Evolutionary conservation across 2,329 filamentous ascomycete genomes (phyloP).

Genomic region (Lecanicillium sp.): DNA sequence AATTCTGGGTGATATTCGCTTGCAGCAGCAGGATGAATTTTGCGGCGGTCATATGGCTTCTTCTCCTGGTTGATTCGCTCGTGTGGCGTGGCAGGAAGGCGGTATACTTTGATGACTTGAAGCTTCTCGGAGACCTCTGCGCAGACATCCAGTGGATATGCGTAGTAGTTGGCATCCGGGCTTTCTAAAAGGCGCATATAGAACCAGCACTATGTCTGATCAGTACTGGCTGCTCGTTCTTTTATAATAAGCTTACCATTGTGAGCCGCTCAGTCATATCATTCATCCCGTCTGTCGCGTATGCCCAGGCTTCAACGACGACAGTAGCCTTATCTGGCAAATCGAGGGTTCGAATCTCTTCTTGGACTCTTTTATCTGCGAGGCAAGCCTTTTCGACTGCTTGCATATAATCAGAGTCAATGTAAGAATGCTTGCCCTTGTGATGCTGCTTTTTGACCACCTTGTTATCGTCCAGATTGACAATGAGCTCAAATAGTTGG

Average conservation of each 20-base stretch:
- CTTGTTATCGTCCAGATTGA: slow-evolving; percentile 22
- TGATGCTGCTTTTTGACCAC: slow-evolving; percentile 26
- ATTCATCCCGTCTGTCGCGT: slow-evolving; percentile 47
- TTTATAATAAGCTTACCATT: slow-evolving; percentile 40
- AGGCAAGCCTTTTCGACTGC: slow-evolving; percentile 42
- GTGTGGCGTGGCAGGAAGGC: slow-evolving; percentile 34
- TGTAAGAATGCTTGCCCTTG: slow-evolving; percentile 39
- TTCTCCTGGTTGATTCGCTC: slow-evolving; percentile 27
- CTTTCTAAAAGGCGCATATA: slow-evolving; percentile 33
- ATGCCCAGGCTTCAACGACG: slow-evolving; percentile 50
- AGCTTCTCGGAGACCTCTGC: slow-evolving; percentile 43
- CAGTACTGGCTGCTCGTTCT: too few relatives aligned
- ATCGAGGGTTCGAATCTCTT: slow-evolving; percentile 34
- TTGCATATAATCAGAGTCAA: slow-evolving; percentile 43
- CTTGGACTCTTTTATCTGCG: slow-evolving; percentile 35
- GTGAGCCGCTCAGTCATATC: slow-evolving; percentile 42
- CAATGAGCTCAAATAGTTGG: slow-evolving; percentile 25
- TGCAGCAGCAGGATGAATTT: slow-evolving; percentile 32
- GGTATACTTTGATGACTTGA: slow-evolving; percentile 40
- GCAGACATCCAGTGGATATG: slow-evolving; percentile 47
- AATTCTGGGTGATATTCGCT: slow-evolving; percentile 37
- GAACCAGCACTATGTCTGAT: slow-evolving; percentile 30
- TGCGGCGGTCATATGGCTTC: slow-evolving; percentile 34
- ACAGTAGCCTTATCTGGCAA: slow-evolving; percentile 39
- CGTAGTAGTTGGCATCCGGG: slow-evolving; percentile 48